Evolutionary conservation across 163 green algal species (phyloP).

Genomic region (Prototheca stagnorum): DNA sequence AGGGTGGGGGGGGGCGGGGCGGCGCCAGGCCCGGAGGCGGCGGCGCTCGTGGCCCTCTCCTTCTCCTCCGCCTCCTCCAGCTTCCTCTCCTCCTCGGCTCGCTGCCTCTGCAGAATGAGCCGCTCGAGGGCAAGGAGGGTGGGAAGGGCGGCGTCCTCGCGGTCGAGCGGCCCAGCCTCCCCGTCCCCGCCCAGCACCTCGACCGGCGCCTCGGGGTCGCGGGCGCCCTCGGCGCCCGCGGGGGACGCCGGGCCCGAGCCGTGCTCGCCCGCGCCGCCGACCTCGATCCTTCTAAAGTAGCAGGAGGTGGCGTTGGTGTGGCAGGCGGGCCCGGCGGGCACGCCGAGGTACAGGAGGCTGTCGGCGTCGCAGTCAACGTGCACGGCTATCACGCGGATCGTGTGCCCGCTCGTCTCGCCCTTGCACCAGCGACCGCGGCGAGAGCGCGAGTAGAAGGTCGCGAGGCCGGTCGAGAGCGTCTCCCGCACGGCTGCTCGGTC

Average conservation of each 20-base stretch:
- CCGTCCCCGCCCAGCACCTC: neutral
- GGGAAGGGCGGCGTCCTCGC: slow-evolving; percentile 33
- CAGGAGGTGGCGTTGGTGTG: slow-evolving; percentile 84
- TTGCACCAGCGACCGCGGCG: slow-evolving; percentile 90
- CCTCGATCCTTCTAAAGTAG: slow-evolving; percentile 51
- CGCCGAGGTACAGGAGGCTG: slow-evolving; percentile 84
- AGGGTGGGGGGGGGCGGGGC: too few species aligned
- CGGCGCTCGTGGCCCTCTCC: too few species aligned
- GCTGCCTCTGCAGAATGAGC: slow-evolving; percentile 59
- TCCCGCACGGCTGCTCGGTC: slow-evolving; percentile 68
- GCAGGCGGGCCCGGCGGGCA: slow-evolving; percentile 84
- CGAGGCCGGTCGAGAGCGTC: slow-evolving; percentile 64
- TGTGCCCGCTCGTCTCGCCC: slow-evolving; percentile 88
- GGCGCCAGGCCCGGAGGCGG: too few species aligned
- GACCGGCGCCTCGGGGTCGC: too few species aligned
- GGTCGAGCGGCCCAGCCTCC: neutral
- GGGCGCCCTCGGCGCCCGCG: too few species aligned
- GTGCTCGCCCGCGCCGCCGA: neutral
- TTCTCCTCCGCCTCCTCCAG: slow-evolving; percentile 39
- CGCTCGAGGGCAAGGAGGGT: slow-evolving; percentile 72
- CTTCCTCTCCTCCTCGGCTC: slow-evolving; percentile 16
- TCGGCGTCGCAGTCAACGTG: slow-evolving; percentile 87
- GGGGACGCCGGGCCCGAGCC: too few species aligned
- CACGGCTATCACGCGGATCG: slow-evolving; percentile 64
- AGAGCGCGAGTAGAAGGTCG: slow-evolving; percentile 90